phyloP scores from a whole-genome alignment of 2,329 filamentous ascomycete species.

The Colletotrichum aenigma region DNA sequence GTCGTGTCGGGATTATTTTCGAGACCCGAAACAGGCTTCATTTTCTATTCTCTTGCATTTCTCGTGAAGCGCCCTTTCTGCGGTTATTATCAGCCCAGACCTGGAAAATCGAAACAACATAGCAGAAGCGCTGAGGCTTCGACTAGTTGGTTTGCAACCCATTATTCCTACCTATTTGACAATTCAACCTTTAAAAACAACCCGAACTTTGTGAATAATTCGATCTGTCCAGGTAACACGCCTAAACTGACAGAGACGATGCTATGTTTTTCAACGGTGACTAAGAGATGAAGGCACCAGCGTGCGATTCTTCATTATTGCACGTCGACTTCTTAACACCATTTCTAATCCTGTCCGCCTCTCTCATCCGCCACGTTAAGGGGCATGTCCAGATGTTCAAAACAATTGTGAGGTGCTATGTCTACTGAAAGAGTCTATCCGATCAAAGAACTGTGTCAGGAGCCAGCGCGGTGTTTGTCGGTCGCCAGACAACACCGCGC shows the following conservation, averaged over 20 bases:
- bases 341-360: not conserved
- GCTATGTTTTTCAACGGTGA: rapidly evolving
- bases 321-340: not conserved
- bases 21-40: not conserved
- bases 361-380: not conserved
- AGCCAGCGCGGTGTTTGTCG: too few species aligned
- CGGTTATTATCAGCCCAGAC: not conserved
- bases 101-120: not conserved
- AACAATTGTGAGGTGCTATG: not conserved
- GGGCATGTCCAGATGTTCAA: not conserved
- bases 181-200: too few species aligned
- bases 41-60: rapidly evolving
- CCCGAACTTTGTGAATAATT: not conserved
- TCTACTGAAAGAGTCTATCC: not conserved
- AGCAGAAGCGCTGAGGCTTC: not conserved
- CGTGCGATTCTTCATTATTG: not conserved
- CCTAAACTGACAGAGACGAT: rapidly evolving
- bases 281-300: not conserved
- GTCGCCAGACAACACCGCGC: not conserved
- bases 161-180: too few species aligned
- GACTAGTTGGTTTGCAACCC: not conserved
- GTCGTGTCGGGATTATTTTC: not conserved
- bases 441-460: not conserved
- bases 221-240: not conserved
- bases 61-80: not conserved